These are phyloP conservation scores for Candida arabinofermentans DNA, from an alignment of 805 yeast species.

Conservation along the genomic window DNA sequence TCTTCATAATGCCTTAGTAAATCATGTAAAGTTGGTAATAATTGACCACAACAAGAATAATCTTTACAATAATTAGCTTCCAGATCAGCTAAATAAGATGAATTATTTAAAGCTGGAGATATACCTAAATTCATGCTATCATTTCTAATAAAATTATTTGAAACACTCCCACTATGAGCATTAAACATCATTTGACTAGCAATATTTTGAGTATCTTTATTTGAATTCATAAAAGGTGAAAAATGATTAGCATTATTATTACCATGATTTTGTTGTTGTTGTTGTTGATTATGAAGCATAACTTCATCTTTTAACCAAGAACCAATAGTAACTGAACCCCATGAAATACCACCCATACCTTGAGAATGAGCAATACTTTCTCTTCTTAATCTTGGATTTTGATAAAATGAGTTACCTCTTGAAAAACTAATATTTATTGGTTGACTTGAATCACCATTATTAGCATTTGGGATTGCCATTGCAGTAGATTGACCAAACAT, in stretches of 20 bases:
- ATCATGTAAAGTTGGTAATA: slow-evolving; percentile 91
- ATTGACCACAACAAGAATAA: slow-evolving; percentile 92
- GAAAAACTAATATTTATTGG: slow-evolving; percentile 38
- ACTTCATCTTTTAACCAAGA: slow-evolving; percentile 96
- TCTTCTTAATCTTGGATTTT: slow-evolving; percentile 59
- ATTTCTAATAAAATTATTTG: slow-evolving; percentile 24
- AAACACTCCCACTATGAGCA: slow-evolving; percentile 9
- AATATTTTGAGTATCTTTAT: slow-evolving; percentile 2
- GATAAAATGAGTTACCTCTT: slow-evolving; percentile 35
- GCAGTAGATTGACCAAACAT: slow-evolving; percentile 30
- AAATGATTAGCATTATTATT: slow-evolving; percentile 13
- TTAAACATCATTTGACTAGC: slow-evolving; percentile 5
- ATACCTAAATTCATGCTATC: slow-evolving; percentile 35
- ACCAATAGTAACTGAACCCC: slow-evolving; percentile 95
- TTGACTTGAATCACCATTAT: slow-evolving; percentile 24
- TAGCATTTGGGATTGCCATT: slow-evolving; percentile 29
- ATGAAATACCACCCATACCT: slow-evolving; percentile 96
- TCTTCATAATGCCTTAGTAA: slow-evolving; percentile 93
- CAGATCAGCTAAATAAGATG: slow-evolving; percentile 83
- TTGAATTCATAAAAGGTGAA: slow-evolving; percentile 21
- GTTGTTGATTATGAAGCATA: slow-evolving; percentile 41
- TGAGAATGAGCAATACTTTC: slow-evolving; percentile 94
- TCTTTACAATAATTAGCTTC: slow-evolving; percentile 97
- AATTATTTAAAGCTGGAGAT: slow-evolving; percentile 64
- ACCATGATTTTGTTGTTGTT: slow-evolving; percentile 13